Conservation (phyloP, 257 asterid genomes). For the Scutellaria galericulata region DNA sequence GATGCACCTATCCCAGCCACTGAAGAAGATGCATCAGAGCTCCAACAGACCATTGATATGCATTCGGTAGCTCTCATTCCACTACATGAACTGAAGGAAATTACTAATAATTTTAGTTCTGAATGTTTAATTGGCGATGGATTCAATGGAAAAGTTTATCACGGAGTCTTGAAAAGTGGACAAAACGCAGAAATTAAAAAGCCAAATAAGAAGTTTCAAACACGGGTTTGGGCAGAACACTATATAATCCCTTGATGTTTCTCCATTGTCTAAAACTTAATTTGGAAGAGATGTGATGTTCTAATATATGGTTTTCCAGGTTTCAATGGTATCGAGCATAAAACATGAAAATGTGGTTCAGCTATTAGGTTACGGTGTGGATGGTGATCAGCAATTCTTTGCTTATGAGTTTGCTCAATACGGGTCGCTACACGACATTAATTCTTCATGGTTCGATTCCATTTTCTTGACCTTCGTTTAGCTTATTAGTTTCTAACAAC, state of each 20-base stretch:
- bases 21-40: neutral
- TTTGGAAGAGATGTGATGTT: neutral
- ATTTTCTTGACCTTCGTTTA: too few species aligned
- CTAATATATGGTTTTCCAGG: constrained; percentile 42
- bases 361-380: constrained; percentile 62
- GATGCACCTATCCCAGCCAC: constrained; percentile 12
- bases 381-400: constrained; percentile 47
- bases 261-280: neutral
- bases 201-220: constrained; percentile 33
- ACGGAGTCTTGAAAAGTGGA: constrained; percentile 38
- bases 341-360: constrained; percentile 57
- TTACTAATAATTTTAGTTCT: constrained; percentile 34
- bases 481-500: too few species aligned
- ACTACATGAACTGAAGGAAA: constrained; percentile 26
- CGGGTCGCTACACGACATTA: constrained; percentile 70
- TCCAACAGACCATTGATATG: neutral
- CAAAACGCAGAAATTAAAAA: constrained; percentile 35
- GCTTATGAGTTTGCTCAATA: constrained; percentile 63
- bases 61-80: constrained; percentile 30
- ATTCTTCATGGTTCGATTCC: constrained; percentile 52
- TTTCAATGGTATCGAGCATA: constrained; percentile 53
- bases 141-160: constrained; percentile 25
- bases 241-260: neutral
- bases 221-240: constrained; percentile 32
- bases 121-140: constrained; percentile 27